Conservation (phyloP, 805 yeast genomes). For the Candida broadrunensis region DNA sequence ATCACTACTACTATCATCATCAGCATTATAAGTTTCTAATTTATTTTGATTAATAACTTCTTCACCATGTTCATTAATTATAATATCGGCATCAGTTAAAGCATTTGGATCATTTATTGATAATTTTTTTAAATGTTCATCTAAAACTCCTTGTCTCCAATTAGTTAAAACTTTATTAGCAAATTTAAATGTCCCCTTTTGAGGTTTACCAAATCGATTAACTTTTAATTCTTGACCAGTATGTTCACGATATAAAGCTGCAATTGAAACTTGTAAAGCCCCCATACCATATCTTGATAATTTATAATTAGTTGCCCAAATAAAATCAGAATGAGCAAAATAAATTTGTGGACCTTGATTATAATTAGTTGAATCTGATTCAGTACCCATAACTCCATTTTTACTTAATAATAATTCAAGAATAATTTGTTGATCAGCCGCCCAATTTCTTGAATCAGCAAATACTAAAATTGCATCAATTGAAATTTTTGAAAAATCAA, state of each 20-base stretch:
- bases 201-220: conserved; percentile 87
- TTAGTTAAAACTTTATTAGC: conserved; percentile 72
- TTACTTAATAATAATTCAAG: conserved; percentile 75
- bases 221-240: conserved; percentile 80
- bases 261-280: conserved; percentile 84
- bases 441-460: conserved; percentile 93
- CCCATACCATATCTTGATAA: conserved; percentile 92
- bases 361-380: conserved; percentile 57
- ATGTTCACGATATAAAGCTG: conserved; percentile 79
- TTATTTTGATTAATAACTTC: conserved; percentile 42
- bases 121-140: conserved; percentile 63
- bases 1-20: conserved; percentile 25
- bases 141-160: conserved; percentile 79
- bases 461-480: conserved; percentile 85
- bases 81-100: conserved; percentile 33
- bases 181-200: conserved; percentile 78
- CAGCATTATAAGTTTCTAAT: conserved; percentile 34
- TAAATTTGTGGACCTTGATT: conserved; percentile 80
- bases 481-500: conserved; percentile 62
- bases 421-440: conserved; percentile 88
- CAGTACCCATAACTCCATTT: conserved; percentile 83
- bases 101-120: conserved; percentile 43
- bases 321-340: conserved; percentile 89
- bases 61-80: conserved; percentile 42
- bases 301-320: conserved; percentile 88